phyloP scores from a whole-genome alignment of 768 basidiomycete species.

The Boletus rubescentipes region DNA sequence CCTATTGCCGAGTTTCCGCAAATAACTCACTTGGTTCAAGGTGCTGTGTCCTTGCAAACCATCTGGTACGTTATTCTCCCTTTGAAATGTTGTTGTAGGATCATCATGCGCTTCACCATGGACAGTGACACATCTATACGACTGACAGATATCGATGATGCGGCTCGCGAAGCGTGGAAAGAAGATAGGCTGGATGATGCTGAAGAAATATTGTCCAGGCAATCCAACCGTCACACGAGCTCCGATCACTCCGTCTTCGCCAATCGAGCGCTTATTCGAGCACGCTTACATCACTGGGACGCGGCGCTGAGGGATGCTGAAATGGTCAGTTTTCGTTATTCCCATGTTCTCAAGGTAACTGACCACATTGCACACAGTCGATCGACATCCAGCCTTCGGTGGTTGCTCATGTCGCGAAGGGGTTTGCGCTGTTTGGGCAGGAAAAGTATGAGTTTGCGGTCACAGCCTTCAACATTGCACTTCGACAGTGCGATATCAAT shows the following conservation, averaged over 20 bases:
- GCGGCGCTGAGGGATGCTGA: slow-evolving; percentile 11
- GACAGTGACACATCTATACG: slow-evolving; percentile 7
- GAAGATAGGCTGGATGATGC: slow-evolving; percentile 4
- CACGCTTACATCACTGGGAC: slow-evolving; percentile 4
- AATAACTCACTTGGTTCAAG: not conserved
- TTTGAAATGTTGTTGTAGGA: not conserved
- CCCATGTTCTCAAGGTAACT: not conserved
- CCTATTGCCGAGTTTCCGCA: not conserved
- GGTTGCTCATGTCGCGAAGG: slow-evolving; percentile 5
- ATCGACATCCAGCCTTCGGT: slow-evolving; percentile 12
- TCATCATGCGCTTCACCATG: not conserved
- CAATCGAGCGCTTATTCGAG: slow-evolving; percentile 5
- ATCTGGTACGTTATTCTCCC: not conserved
- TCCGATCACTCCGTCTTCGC: slow-evolving; percentile 4
- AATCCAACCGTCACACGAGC: not conserved
- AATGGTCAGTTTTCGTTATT: not conserved
- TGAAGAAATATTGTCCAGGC: slow-evolving; percentile 10
- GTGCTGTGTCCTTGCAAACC: slow-evolving; percentile 1
- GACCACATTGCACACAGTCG: not conserved
- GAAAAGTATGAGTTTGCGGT: slow-evolving; percentile 4
- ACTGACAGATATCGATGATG: not conserved
- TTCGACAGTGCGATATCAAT: slow-evolving; percentile 6
- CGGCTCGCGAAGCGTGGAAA: slow-evolving; percentile 2
- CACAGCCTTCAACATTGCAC: slow-evolving; percentile 5
- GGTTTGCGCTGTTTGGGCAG: slow-evolving; percentile 9